Conservation (phyloP, 306 rosid species). For the Arachis hypogaea region DNA sequence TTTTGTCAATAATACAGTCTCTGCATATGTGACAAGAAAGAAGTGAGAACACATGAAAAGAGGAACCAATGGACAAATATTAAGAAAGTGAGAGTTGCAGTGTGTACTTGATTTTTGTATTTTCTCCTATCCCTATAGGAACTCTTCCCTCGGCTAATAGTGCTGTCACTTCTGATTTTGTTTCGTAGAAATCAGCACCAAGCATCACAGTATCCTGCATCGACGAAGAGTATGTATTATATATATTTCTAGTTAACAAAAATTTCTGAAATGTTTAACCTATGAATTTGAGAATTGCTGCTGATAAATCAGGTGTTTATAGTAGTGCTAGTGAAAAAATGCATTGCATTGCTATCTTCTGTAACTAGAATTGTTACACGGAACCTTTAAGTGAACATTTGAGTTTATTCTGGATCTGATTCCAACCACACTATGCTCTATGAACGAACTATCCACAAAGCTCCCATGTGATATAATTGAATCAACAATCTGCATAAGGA, state of each 20-base stretch:
- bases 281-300: constrained; percentile 14
- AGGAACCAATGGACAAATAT: constrained; percentile 26
- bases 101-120: constrained; percentile 73
- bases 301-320: constrained; percentile 21
- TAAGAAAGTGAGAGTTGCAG: constrained; percentile 21
- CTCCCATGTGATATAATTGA: constrained; percentile 94
- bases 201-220: constrained; percentile 95
- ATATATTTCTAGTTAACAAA: constrained; percentile 1
- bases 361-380: constrained; percentile 26
- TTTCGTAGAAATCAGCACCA: constrained; percentile 94
- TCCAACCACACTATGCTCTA: constrained; percentile 93
- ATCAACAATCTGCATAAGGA: constrained; percentile 74
- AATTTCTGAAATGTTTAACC: constrained; percentile 21
- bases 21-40: constrained; percentile 51
- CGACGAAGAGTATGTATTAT: background rate
- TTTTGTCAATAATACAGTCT: constrained; percentile 90
- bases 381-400: constrained; percentile 82
- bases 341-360: constrained; percentile 4
- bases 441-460: constrained; percentile 71
- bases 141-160: constrained; percentile 82
- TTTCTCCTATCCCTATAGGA: constrained; percentile 93
- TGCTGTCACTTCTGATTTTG: constrained; percentile 61
- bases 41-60: constrained; percentile 32
- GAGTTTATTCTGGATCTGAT: constrained; percentile 86
- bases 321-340: constrained; percentile 10